Evolutionary conservation across 176 grass and related monocot genomes (phyloP), one percentile per base, ranked within the genome.

Genomic region (Bromus sterilis): DNA sequence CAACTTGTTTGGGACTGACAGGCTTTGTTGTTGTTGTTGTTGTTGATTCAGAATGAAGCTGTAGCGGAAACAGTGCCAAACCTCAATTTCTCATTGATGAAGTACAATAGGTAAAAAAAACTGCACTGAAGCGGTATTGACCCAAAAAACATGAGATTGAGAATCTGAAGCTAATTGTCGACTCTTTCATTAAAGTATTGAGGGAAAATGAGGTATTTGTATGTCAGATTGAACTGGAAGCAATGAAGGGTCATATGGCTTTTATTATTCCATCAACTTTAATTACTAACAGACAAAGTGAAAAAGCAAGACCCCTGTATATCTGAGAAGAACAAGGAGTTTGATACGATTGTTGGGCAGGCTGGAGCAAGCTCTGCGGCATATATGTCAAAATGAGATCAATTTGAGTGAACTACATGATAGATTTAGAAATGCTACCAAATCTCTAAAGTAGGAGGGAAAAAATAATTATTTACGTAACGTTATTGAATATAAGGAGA

Each of bases 401-500:
- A 73, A 51, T 67, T 68, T 90, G 8, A 68, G 34, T 78, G 78
- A 90, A 21, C 69, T 82, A 24, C 82, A 82, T 26, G 67, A 59
- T 67, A 85, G 65, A 25, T 67, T 87, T 49, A 82, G 56, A 39
- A 65, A 58, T 35, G 61, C 42, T 56, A 85, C 49, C 55, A 35
- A 78, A 49, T 66, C 42, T 82, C 15, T 67, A 51, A 83, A 87
- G 65, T 41, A 89, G 63, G 14, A 40, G 41, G 87, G 82, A 59
- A 82, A 87, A 64, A 87, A 87, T 11, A 64, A 78, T 26, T 28
- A 46, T 61, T 82, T 93, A 29, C 60, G 56, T 65, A 24, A 34
- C 11, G 24, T 71, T 37, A 40, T 87, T 15, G 78, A 82, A 90
- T 84, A 93, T 78, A 93, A 90, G 32, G 78, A 90, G 62, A 85